Evolutionary conservation across 768 basidiomycete species (phyloP).

Genomic region (Mycena vulgaris): DNA sequence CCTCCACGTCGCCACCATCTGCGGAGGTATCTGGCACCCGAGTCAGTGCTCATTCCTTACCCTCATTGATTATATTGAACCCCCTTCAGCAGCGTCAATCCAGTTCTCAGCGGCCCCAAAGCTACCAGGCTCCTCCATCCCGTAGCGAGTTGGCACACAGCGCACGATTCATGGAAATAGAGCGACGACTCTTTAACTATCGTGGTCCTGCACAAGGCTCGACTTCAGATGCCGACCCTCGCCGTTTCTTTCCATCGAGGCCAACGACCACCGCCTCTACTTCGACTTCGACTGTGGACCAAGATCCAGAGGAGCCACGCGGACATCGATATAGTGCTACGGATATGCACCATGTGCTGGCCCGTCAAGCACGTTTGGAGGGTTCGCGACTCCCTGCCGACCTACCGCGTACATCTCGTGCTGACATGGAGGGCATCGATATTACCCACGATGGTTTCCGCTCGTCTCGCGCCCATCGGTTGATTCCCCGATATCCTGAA

Average conservation of each 20-base stretch:
- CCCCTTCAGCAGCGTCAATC: slow-evolving; percentile 3
- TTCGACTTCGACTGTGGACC: slow-evolving; percentile 9
- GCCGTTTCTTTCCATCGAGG: slow-evolving; percentile 35
- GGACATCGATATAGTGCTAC: slow-evolving; percentile 34
- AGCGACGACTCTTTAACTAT: slow-evolving; percentile 31
- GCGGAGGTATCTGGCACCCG: slow-evolving; percentile 20
- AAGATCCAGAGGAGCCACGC: slow-evolving; percentile 9
- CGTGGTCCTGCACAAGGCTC: slow-evolving; percentile 14
- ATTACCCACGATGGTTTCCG: slow-evolving; percentile 13
- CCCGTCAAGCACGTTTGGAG: slow-evolving; percentile 36
- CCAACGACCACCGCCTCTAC: slow-evolving; percentile 15
- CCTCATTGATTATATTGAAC: neutral
- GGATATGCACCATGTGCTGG: slow-evolving; percentile 40
- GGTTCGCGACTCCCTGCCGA: slow-evolving; percentile 33
- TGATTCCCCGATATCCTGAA: slow-evolving; percentile 46
- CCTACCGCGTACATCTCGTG: neutral
- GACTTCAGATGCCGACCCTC: slow-evolving; percentile 16
- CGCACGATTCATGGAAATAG: slow-evolving; percentile 21
- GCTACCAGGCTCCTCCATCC: slow-evolving; percentile 3
- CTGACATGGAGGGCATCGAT: slow-evolving; percentile 9
- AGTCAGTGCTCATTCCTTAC: slow-evolving; percentile 7
- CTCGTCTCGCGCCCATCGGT: slow-evolving; percentile 49
- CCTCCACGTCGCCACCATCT: neutral
- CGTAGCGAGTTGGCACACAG: slow-evolving; percentile 15
- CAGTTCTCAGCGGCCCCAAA: slow-evolving; percentile 18